A percentile compares a stretch with the other conserved stretches of the same genome.
Evolutionary conservation across 352 stramenopile genomes (phyloP).

Genomic region (Phytophthora sp.): DNA sequence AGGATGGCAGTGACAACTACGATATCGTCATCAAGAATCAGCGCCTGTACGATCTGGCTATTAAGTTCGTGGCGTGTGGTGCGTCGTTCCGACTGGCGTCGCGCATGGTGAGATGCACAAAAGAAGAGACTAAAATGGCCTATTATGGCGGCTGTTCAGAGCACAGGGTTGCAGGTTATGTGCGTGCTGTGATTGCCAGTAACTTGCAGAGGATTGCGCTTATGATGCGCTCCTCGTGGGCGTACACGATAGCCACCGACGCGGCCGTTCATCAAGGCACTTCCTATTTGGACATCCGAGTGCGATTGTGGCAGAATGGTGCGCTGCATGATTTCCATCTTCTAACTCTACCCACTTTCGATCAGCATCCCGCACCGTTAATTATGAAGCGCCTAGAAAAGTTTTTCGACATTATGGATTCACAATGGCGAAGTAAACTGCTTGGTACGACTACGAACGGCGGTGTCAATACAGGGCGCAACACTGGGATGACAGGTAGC

Average conservation of each 20-base stretch:
- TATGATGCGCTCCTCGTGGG: slow-evolving; percentile 69
- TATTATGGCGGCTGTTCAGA: slow-evolving; percentile 61
- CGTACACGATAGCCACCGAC: slow-evolving; percentile 57
- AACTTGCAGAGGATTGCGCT: slow-evolving; percentile 69
- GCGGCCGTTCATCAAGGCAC: slow-evolving; percentile 58
- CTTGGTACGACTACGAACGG: slow-evolving; percentile 56
- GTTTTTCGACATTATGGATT: slow-evolving; percentile 57
- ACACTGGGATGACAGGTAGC: slow-evolving; percentile 47
- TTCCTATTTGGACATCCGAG: slow-evolving; percentile 59
- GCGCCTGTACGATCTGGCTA: slow-evolving; percentile 62
- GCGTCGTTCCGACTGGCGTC: slow-evolving; percentile 62
- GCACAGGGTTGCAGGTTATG: slow-evolving; percentile 52
- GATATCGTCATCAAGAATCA: slow-evolving; percentile 71
- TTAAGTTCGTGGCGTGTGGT: slow-evolving; percentile 68
- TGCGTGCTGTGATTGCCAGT: slow-evolving; percentile 60
- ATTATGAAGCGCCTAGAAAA: slow-evolving; percentile 48
- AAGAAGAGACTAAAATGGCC: slow-evolving; percentile 61
- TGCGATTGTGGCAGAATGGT: slow-evolving; percentile 61
- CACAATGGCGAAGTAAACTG: slow-evolving; percentile 58
- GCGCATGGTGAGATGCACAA: slow-evolving; percentile 61
- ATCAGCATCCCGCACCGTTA: slow-evolving; percentile 39
- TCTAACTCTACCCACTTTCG: slow-evolving; percentile 52
- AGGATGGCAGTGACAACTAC: slow-evolving; percentile 47
- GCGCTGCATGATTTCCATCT: slow-evolving; percentile 67
- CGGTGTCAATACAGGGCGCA: slow-evolving; percentile 48